Percentiles rank a stretch among this genome's conserved stretches.
These are phyloP conservation scores for Pulicaria dysenterica DNA, from an alignment of 129 eudicot genomes.

Conservation along the genomic window DNA sequence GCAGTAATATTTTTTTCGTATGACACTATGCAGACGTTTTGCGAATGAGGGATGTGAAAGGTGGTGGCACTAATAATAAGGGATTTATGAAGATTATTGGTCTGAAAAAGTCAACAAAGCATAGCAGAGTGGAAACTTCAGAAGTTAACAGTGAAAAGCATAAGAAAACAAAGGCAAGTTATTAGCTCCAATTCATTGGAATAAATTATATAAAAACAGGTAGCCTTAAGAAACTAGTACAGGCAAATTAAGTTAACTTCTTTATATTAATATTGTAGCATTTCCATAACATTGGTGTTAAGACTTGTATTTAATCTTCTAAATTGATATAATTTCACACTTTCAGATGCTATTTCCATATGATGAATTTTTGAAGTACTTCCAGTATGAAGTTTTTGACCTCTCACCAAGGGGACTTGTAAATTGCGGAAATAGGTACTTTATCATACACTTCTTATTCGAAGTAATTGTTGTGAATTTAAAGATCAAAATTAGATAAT, in stretches of 20 bases:
- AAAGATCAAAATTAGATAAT: background rate
- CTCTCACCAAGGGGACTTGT: constrained; percentile 87
- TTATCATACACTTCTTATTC: background rate
- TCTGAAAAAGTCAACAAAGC: constrained; percentile 60
- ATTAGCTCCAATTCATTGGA: background rate
- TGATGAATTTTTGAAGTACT: constrained; percentile 80
- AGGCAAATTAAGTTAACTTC: background rate
- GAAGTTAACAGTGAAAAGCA: constrained; percentile 40
- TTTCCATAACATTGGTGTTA: background rate
- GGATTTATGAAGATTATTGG: constrained; percentile 77
- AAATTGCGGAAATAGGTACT: constrained; percentile 92
- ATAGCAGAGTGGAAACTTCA: constrained; percentile 37
- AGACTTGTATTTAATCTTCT: constrained; percentile 16
- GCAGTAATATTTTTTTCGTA: background rate
- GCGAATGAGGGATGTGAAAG: constrained; percentile 38
- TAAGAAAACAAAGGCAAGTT: constrained; percentile 67
- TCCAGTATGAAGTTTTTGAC: constrained; percentile 53
- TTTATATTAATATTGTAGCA: background rate
- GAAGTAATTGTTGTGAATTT: background rate
- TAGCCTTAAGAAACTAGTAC: background rate
- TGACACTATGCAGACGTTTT: constrained; percentile 49
- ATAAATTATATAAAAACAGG: background rate
- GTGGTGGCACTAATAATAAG: constrained; percentile 45
- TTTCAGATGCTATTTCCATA: constrained; percentile 88
- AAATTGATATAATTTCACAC: background rate